Conservation (phyloP, 805 yeast genomes). For the Zygoascus biomembranicola region DNA sequence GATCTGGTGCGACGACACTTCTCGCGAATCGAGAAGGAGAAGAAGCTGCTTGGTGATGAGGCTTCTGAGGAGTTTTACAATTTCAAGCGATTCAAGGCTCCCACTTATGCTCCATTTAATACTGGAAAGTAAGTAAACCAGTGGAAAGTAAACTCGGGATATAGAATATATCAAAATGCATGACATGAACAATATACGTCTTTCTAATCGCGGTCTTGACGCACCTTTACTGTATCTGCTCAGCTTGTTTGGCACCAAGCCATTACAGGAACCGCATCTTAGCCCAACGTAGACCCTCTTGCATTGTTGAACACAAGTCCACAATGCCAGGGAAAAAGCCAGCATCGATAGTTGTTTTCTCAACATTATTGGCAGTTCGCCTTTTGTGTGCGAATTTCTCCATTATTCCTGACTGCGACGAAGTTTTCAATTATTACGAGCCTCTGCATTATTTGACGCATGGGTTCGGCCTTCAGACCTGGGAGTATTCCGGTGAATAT, state of each 20-base stretch:
- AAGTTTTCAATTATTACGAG: conserved; percentile 89
- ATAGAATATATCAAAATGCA: background rate
- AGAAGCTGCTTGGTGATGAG: conserved; percentile 53
- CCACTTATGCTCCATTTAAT: conserved; percentile 23
- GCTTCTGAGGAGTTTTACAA: conserved; percentile 53
- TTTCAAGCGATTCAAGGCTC: conserved; percentile 36
- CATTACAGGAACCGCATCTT: too few relatives aligned
- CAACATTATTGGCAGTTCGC: conserved; percentile 20
- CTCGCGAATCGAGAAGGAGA: conserved; percentile 62
- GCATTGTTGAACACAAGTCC: background rate
- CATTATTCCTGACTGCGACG: conserved; percentile 88
- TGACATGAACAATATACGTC: background rate
- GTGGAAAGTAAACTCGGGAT: background rate
- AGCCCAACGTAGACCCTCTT: too few relatives aligned
- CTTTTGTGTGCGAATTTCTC: conserved; percentile 41
- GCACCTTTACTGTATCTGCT: too few relatives aligned
- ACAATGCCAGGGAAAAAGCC: background rate
- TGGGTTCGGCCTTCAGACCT: conserved; percentile 86
- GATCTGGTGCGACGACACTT: conserved; percentile 62
- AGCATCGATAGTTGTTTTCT: background rate
- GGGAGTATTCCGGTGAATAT: conserved; percentile 91
- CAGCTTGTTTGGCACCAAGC: too few relatives aligned
- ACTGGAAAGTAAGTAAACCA: background rate
- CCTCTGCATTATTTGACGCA: conserved; percentile 72
- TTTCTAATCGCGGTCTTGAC: background rate